Percentiles rank a stretch among this genome's conserved stretches.
Evolutionary conservation across 192 early-diverging fungal genomes (phyloP).

Genomic region (Paraglomus brasilianum): DNA sequence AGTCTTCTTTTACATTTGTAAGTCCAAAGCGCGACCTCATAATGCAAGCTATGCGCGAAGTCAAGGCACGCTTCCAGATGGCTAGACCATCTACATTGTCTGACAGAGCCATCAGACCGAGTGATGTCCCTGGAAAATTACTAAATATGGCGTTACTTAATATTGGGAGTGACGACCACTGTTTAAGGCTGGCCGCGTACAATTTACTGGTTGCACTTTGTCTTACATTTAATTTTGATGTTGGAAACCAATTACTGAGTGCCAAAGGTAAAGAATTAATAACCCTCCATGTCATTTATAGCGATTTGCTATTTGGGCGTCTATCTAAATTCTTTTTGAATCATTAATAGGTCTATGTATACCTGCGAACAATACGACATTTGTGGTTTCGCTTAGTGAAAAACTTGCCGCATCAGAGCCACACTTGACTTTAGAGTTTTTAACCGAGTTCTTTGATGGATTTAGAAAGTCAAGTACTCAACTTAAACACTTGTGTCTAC

Average conservation of each 20-base stretch:
- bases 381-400: constrained; percentile 80
- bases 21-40: constrained; percentile 72
- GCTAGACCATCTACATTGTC: constrained; percentile 59
- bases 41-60: constrained; percentile 63
- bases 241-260: constrained; percentile 75
- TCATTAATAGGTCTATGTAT: constrained; percentile 69
- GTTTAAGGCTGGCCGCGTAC: constrained; percentile 81
- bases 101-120: constrained; percentile 77
- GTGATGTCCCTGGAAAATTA: constrained; percentile 87
- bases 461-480: constrained; percentile 73
- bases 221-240: constrained; percentile 79
- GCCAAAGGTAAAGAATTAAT: constrained; percentile 54
- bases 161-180: constrained; percentile 78
- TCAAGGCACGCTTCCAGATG: constrained; percentile 67
- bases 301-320: neutral
- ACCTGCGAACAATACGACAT: constrained; percentile 85
- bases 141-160: constrained; percentile 93
- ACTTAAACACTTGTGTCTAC: constrained; percentile 76
- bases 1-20: constrained; percentile 62
- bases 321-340: neutral
- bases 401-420: constrained; percentile 72
- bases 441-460: constrained; percentile 81
- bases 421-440: constrained; percentile 84
- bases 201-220: constrained; percentile 86
- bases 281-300: neutral